A percentile compares a stretch with the other conserved stretches of the same genome.
These are phyloP conservation scores for Fusarium domesticum DNA, from an alignment of 2,329 filamentous ascomycete species.

Conservation along the genomic window DNA sequence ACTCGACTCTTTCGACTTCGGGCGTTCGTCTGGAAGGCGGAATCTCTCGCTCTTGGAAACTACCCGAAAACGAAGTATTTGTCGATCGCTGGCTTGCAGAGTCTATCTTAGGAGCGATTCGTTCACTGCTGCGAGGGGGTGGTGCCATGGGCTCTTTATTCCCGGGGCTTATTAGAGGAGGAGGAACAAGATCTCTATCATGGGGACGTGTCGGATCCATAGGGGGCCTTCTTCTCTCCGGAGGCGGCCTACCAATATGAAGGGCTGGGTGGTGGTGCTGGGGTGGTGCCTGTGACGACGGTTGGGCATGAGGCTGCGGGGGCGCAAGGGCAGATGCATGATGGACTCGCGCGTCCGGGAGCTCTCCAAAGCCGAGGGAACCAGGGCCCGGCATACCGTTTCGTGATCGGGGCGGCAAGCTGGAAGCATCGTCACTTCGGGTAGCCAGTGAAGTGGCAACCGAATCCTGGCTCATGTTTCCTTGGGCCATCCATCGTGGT, in stretches of 20 bases:
- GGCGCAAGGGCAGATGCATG: conserved; percentile 17
- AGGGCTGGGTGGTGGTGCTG: conserved; percentile 29
- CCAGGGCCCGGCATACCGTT: conserved; percentile 46
- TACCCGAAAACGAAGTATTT: conserved; percentile 30
- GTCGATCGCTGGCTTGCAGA: conserved; percentile 32
- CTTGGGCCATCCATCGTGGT: conserved; percentile 46
- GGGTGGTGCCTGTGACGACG: conserved; percentile 18
- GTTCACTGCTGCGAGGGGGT: conserved; percentile 50
- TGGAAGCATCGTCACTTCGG: conserved; percentile 51
- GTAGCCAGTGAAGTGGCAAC: conserved; percentile 45
- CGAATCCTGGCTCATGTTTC: conserved; percentile 58
- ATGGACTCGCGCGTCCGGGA: conserved; percentile 17
- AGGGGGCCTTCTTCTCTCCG: conserved; percentile 63
- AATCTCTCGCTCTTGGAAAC: conserved; percentile 35
- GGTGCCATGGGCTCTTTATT: conserved; percentile 46
- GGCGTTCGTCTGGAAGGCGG: conserved; percentile 18
- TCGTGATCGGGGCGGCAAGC: conserved; percentile 51
- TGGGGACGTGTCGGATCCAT: conserved; percentile 59
- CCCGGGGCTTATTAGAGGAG: conserved; percentile 53
- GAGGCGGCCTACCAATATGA: conserved; percentile 46
- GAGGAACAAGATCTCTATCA: conserved; percentile 56
- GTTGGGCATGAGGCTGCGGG: conserved; percentile 26
- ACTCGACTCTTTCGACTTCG: conserved; percentile 20
- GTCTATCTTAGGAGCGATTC: conserved; percentile 47
- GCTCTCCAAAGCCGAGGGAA: conserved; percentile 38